A percentile compares a stretch with the other conserved stretches of the same genome.
Conservation (phyloP, 352 stramenopile genomes). For the Phytophthora lateralis region DNA sequence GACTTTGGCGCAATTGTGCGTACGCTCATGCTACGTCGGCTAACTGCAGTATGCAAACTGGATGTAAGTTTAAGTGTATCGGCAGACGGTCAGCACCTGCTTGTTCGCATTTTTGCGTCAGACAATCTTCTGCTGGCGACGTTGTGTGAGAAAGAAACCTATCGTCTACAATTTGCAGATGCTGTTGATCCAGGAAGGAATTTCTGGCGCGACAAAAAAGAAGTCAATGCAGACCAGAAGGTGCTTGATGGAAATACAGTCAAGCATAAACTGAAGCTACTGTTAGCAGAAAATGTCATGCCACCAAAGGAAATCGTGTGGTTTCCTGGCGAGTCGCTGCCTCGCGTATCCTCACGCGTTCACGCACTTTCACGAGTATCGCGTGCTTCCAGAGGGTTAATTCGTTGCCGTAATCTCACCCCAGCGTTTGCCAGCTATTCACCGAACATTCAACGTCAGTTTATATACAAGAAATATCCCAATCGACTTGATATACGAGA, state of each 20-base stretch:
- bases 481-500: constrained; percentile 52
- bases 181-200: constrained; percentile 52
- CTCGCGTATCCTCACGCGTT: constrained; percentile 51
- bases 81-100: constrained; percentile 45
- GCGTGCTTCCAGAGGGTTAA: constrained; percentile 25
- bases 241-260: constrained; percentile 50
- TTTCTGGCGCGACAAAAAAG: constrained; percentile 54
- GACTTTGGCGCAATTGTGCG: constrained; percentile 69
- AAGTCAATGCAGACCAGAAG: constrained; percentile 54
- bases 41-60: constrained; percentile 53
- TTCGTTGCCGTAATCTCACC: constrained; percentile 32
- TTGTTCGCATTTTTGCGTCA: constrained; percentile 59
- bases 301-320: constrained; percentile 47
- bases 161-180: constrained; percentile 63
- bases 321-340: constrained; percentile 46
- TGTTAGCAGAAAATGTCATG: constrained; percentile 40
- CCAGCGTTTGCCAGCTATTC: constrained; percentile 50
- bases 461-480: constrained; percentile 67
- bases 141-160: constrained; percentile 52
- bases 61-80: constrained; percentile 67
- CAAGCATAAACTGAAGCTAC: constrained; percentile 61
- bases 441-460: constrained; percentile 57
- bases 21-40: constrained; percentile 53
- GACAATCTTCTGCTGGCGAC: constrained; percentile 69
- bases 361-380: constrained; percentile 52